Conservation (phyloP, 108 stramenopile genomes). For the Pseudonitzschia multiseries region DNA sequence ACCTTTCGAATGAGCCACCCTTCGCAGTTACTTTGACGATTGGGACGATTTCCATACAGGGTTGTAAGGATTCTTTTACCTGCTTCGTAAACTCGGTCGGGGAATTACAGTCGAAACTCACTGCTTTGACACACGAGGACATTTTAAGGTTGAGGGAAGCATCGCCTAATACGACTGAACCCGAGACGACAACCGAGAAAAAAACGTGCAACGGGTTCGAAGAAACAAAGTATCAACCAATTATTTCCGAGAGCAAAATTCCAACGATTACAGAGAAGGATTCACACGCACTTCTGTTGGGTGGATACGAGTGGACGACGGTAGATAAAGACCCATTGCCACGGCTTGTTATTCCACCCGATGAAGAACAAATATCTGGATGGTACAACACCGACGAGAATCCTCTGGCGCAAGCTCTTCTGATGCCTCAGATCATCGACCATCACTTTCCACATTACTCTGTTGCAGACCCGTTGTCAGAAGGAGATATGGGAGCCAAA, state of each 20-base stretch:
- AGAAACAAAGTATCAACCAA: background rate
- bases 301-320: conserved; percentile 80
- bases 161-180: background rate
- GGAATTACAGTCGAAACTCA: conserved; percentile 57
- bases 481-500: conserved; percentile 60
- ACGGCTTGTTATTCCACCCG: conserved; percentile 52
- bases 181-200: background rate
- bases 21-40: conserved; percentile 44
- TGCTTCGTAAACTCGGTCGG: conserved; percentile 62
- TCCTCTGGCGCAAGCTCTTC: background rate
- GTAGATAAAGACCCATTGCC: conserved; percentile 55
- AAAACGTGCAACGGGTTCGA: background rate
- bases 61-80: conserved; percentile 81
- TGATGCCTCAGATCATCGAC: conserved; percentile 35
- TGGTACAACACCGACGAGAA: conserved; percentile 46
- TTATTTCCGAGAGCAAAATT: conserved; percentile 2
- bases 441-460: conserved; percentile 72
- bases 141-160: conserved; percentile 25
- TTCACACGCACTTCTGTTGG: conserved; percentile 32
- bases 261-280: background rate
- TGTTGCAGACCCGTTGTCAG: conserved; percentile 49
- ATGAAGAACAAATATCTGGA: conserved; percentile 62
- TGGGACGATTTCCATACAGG: conserved; percentile 51
- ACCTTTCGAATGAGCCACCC: conserved; percentile 38
- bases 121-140: conserved; percentile 48